Base-by-base conservation (phyloP, 352 stramenopile species). In the Ophiocytium majus region DNA sequence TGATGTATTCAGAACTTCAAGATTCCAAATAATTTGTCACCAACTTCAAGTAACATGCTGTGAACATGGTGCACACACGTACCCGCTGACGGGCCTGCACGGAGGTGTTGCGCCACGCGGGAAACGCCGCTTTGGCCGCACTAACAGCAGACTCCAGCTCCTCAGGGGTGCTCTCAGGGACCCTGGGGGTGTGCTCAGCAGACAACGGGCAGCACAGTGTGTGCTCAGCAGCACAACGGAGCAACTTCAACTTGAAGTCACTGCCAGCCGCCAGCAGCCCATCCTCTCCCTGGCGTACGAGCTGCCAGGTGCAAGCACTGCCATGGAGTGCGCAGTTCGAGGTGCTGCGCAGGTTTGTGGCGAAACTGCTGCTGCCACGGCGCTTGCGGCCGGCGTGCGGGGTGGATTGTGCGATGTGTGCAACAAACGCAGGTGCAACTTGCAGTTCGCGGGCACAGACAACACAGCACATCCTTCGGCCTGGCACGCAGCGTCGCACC, bases 121-220 rank as follows among this genome's bases (percentile, higher is more conserved):
- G 76, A 23, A 71, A n/a, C 14, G 33, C 33, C n/a, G 76, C 33
- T 32, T 1, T 5, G 1, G 43, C 33, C 0, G 43, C 76, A 19
- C 33, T 10, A 17, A 71, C 76, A 23, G 64, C 80, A 10, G 9
- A 17, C 14, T 10, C 23, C 34, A 79, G 57, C 86, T 97, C 95
- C 33, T 91, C 92, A 33, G 91, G 90, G 36, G 94, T 97, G 49
- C 93, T 93, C 86, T 96, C 89, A 34, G 95, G 94, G 36, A 97
- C 94, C 76, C 80, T 78, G 66, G n/a, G n/a, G n/a, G n/a, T n/a
- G n/a, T 57, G 5, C 43, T 57, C 43, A 57, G 43, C 43, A 57
- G 5, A 57, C 43, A 14, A 5, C 5, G 43, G 14, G 43, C 43
- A n/a, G n/a, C n/a, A n/a, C 43, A 57, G 43, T 5, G 43, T 57